These are phyloP conservation scores for Rhododendron simsii DNA, from an alignment of 148 eudicot species.

Conservation along the genomic window DNA sequence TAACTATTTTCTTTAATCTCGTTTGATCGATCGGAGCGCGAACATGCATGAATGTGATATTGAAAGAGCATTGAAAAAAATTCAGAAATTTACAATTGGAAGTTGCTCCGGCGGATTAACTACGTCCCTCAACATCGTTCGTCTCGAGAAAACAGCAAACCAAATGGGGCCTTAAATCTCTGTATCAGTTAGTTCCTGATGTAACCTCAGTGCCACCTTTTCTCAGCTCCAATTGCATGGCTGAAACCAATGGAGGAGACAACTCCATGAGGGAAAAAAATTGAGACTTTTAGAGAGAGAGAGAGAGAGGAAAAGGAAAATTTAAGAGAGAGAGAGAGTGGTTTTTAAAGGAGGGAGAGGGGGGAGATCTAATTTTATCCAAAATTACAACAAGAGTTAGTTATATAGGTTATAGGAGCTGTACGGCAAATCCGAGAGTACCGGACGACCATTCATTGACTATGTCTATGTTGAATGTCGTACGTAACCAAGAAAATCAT, in stretches of 20 bases:
- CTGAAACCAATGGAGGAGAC: conserved; percentile 12
- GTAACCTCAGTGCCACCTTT: conserved; percentile 2
- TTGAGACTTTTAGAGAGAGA: background rate
- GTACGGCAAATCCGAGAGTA: conserved; percentile 20
- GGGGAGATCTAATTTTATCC: background rate
- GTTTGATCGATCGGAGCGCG: background rate
- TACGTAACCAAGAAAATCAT: background rate
- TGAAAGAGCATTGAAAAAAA: background rate
- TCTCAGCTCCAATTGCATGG: conserved; percentile 13
- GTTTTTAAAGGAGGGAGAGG: background rate
- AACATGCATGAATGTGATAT: background rate
- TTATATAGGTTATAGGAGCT: background rate
- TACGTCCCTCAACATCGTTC: conserved; percentile 24
- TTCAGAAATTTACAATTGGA: conserved; percentile 18
- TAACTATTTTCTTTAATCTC: background rate
- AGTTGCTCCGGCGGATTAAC: conserved; percentile 28
- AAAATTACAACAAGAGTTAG: background rate
- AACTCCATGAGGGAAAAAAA: background rate
- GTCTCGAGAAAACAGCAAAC: background rate
- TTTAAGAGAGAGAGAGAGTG: background rate
- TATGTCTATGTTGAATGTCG: background rate
- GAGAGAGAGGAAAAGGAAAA: background rate
- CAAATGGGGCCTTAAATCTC: background rate
- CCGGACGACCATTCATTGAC: conserved; percentile 29
- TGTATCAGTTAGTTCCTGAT: background rate